Base-by-base conservation (phyloP, 1,284 basidiomycete species). In the Lignosus rhinocerotis region DNA sequence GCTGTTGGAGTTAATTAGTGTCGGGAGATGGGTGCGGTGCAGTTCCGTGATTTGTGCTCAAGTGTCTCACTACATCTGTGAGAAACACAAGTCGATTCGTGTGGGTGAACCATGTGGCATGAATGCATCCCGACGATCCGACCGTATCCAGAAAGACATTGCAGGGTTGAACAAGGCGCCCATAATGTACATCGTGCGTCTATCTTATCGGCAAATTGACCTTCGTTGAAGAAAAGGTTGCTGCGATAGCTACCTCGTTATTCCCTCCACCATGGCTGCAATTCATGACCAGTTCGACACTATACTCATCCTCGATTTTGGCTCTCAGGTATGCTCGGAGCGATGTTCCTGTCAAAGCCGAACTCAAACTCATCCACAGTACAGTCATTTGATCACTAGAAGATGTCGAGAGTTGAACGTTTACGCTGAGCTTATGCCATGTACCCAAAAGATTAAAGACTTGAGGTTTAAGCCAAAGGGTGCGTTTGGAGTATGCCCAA, bases 361-460 rank as follows among this genome's bases (percentile, higher is more conserved):
- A 47, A 54, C 61, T 64, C 41, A 67, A 55, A 53, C 50, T 64
- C 59, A 53, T 65, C 58, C 62, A 41, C 69, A 97, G 92, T 98
- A 98, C 77, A 98, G 96, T 67, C 97, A 99, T 80, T 81, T 99
- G 66, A 99, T 99, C 77, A 98, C 96, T 17, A 81, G 97, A 73
- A 84, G 97, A 87, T 98, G 96, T 82, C 92, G 97, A 73, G 97
- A 99, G 76, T 85, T 96, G 73, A 95, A 94, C 63, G 94, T 99
- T 57, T 99, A 99, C 75, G 97, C 96, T 63, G 97, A 99, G 80
- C 85, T 99, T 73, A 87, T 98, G 78, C 95, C 97, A 41, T 99
- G 97, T 76, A 99, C 96, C 3, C 90, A 93, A 56, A 93, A 93
- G 78, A 84, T 99, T 65, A 83, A 85, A 65, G 93, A 98, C 61